Evolutionary conservation across 305 asterid species (phyloP), one percentile per base, ranked within the genome.

Genomic region (Stenogyne calaminthoides): DNA sequence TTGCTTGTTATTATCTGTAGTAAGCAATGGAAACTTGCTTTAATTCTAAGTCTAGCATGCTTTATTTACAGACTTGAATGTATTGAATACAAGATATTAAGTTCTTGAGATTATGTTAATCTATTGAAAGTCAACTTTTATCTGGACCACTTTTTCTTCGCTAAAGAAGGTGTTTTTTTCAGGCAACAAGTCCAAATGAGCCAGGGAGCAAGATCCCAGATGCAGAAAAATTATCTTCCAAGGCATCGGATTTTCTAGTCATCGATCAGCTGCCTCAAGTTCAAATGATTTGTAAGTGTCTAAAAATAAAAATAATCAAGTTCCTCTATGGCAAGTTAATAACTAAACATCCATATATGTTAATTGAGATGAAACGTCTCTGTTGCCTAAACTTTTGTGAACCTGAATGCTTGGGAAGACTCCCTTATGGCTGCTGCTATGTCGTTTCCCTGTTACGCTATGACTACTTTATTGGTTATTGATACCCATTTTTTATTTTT

Each of bases 221-320:
- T 64, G 78, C 68, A 63, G 81, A 79, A 56, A 69, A 39, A 61
- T 78, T 85, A 57, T 78, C 78, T 63, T 19, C 78, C 36, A 84
- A 82, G 77, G 90, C 83, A 77, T 77, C 85, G 57, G 70, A 72
- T 66, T 63, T 73, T 66, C 88, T 78, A 69, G 49, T 84, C 78
- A 70, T 60, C 56, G 85, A 84, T 77, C 83, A 82, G 75, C 75
- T 88, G 81, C 89, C 93, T 68, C 85, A 79, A 78, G 82, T 89
- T 56, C 91, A 86, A 77, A 74, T 61, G 60, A 80, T 93, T 59
- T 84, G 98, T 91, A 82, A 89, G 97, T 88, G 27, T 66, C 56
- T 40, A 63, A 20, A 55, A 55, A 55, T 9, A 18, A 55, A 54
- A 55, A 55, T 0, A 16, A 54, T 54, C 27, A 19, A 54, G 14